phyloP scores from a whole-genome alignment of 2,329 filamentous ascomycete genomes.

The Trichoderma harzianum region DNA sequence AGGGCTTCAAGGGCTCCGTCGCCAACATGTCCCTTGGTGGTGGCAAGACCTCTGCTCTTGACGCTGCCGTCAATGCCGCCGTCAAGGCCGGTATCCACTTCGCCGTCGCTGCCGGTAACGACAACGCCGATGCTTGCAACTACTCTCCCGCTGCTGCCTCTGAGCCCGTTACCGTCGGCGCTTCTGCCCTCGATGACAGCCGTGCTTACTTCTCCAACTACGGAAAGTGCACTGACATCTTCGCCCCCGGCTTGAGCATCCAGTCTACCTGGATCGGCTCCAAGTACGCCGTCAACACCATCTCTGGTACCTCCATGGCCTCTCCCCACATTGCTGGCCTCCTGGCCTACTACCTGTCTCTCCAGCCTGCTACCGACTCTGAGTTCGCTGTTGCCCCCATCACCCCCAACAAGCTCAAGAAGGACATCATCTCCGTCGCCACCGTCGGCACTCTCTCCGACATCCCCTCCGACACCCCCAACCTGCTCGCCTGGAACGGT shows the following conservation, averaged over 20 bases:
- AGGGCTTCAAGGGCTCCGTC: constrained; percentile 98
- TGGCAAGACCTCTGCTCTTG: constrained; percentile 90
- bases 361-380: constrained; percentile 86
- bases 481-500: constrained; percentile 98
- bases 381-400: constrained; percentile 86
- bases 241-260: constrained; percentile 94
- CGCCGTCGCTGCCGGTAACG: constrained; percentile 95
- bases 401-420: constrained; percentile 92
- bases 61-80: constrained; percentile 89
- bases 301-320: constrained; percentile 98
- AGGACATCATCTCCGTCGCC: constrained; percentile 76
- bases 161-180: constrained; percentile 93
- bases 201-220: constrained; percentile 99
- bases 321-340: constrained; percentile 96
- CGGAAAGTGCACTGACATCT: constrained; percentile 99
- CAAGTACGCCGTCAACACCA: constrained; percentile 95
- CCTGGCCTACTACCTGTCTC: constrained; percentile 94
- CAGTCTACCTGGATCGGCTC: constrained; percentile 97
- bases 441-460: constrained; percentile 76
- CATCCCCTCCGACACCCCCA: constrained; percentile 81
- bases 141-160: constrained; percentile 94
- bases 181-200: constrained; percentile 87
- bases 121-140: constrained; percentile 98
- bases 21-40: constrained; percentile 99
- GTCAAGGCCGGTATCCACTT: constrained; percentile 93